phyloP scores from a whole-genome alignment of 2,329 filamentous ascomycete species.

The Nemania sp. region DNA sequence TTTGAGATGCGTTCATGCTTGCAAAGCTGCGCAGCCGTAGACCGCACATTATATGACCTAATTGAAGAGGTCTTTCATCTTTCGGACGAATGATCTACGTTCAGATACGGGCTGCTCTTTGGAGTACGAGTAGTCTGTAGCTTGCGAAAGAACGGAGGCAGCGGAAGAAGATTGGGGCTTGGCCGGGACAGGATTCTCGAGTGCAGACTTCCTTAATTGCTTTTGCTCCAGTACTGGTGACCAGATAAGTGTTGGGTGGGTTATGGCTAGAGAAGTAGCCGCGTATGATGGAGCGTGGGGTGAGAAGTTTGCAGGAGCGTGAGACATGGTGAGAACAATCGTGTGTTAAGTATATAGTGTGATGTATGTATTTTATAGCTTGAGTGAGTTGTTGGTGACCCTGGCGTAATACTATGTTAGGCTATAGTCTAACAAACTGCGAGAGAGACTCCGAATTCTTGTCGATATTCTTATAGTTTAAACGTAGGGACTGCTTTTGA shows the following conservation, averaged over 20 bases:
- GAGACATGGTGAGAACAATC: conserved; percentile 15
- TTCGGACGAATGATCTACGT: conserved; percentile 12
- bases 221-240: conserved; percentile 42
- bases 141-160: conserved; percentile 43
- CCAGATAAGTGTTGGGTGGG: conserved; percentile 44
- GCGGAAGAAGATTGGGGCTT: conserved; percentile 25
- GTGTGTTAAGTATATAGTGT: not conserved
- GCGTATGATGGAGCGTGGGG: conserved; percentile 37
- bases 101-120: conserved; percentile 31
- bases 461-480: not conserved
- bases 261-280: conserved; percentile 41
- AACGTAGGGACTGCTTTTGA: not conserved
- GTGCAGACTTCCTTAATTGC: conserved; percentile 10
- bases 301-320: not conserved
- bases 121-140: conserved; percentile 42
- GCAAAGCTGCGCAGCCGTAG: not conserved
- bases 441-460: not conserved
- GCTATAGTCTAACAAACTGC: not conserved
- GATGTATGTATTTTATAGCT: not conserved
- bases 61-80: conserved; percentile 14
- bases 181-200: conserved; percentile 2
- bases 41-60: not conserved
- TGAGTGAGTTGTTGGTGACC: not conserved
- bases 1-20: not conserved
- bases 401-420: not conserved